phyloP scores from a whole-genome alignment of 106 monocot genomes.

The Ottelia alismoides region DNA sequence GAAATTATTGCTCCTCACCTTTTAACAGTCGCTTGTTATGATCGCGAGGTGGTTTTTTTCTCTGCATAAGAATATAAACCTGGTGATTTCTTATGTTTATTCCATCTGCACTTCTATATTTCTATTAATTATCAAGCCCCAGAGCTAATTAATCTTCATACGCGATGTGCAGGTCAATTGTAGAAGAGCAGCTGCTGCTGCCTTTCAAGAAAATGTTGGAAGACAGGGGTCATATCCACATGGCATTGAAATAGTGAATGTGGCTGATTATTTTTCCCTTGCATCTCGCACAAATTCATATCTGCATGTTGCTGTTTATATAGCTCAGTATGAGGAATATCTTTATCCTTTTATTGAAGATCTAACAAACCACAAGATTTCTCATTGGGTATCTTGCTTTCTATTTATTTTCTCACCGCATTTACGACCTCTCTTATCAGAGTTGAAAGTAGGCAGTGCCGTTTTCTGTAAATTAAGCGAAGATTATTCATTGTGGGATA shows the following conservation, averaged over 20 bases:
- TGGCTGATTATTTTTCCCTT: constrained; percentile 92
- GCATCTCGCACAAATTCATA: constrained; percentile 85
- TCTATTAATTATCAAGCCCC: too few species aligned
- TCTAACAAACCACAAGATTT: constrained; percentile 55
- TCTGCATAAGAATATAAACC: background rate
- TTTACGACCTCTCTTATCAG: too few species aligned
- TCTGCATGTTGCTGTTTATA: constrained; percentile 62
- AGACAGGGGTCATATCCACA: constrained; percentile 82
- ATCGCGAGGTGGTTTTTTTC: constrained; percentile 62
- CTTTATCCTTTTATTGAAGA: constrained; percentile 84
- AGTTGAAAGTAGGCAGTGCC: too few species aligned
- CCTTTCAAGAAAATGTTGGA: constrained; percentile 99
- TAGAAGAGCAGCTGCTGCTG: constrained; percentile 99
- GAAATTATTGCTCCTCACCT: constrained; percentile 82
- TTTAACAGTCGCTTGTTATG: constrained; percentile 90
- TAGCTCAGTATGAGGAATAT: constrained; percentile 80
- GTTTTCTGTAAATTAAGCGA: too few species aligned
- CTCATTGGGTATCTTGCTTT: constrained; percentile 73
- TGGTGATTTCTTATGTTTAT: background rate
- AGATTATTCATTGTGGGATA: too few species aligned
- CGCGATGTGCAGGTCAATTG: constrained; percentile 83
- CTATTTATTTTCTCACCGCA: too few species aligned
- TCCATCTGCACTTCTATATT: background rate
- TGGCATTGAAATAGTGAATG: constrained; percentile 89
- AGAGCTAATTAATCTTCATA: too few species aligned